Evolutionary conservation across 2,329 filamentous ascomycete species (phyloP).

Genomic region (Cercospora zeae-maydis): DNA sequence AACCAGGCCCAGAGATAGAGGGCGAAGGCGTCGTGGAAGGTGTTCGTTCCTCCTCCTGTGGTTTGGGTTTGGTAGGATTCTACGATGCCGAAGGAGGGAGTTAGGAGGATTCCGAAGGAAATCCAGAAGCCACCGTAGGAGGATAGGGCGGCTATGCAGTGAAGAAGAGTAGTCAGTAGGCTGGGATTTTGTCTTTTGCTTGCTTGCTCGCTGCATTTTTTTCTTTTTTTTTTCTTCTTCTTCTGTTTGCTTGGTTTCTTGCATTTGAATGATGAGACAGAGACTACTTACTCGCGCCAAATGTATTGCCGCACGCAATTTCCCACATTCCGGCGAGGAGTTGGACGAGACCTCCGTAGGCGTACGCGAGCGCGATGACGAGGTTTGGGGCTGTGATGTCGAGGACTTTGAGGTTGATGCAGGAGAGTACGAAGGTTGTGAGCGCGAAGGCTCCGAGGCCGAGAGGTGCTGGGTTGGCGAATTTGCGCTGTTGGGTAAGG

Average conservation of each 20-base stretch:
- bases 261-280: too few species aligned
- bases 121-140: constrained; percentile 63
- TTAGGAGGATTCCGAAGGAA: constrained; percentile 16
- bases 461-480: constrained; percentile 75
- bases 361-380: constrained; percentile 65
- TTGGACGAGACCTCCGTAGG: constrained; percentile 75
- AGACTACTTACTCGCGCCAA: constrained; percentile 43
- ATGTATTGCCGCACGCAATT: constrained; percentile 83
- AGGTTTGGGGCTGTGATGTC: constrained; percentile 61
- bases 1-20: constrained; percentile 79
- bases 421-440: constrained; percentile 75
- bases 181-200: not conserved
- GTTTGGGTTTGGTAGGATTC: constrained; percentile 37
- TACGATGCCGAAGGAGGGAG: constrained; percentile 11
- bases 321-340: constrained; percentile 86
- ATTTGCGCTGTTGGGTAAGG: constrained; percentile 41
- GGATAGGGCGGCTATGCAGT: constrained; percentile 60
- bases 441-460: constrained; percentile 76
- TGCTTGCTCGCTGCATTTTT: not conserved
- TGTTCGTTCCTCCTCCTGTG: constrained; percentile 28
- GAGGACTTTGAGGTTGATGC: constrained; percentile 66
- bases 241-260: too few species aligned
- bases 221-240: too few species aligned
- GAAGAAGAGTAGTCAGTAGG: constrained; percentile 42
- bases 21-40: constrained; percentile 61